These are phyloP conservation scores for Conringia planisiliqua DNA, from an alignment of 345 rosid genomes.

Conservation along the genomic window DNA sequence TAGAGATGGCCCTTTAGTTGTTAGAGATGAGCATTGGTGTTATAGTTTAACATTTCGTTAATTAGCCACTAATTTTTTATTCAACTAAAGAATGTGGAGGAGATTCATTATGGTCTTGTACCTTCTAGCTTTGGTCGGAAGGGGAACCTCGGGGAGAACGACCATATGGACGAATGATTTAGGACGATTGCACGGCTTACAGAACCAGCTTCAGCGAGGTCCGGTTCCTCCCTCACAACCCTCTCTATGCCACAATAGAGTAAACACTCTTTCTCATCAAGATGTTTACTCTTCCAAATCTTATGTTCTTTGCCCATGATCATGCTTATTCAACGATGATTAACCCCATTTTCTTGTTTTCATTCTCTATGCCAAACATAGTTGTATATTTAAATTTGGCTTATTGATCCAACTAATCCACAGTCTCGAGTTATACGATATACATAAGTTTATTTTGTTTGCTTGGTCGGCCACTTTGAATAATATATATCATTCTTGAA, in stretches of 20 bases:
- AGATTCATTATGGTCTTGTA: not conserved
- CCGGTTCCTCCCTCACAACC: slow-evolving; percentile 67
- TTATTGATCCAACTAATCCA: not conserved
- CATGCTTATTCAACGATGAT: not conserved
- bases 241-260: slow-evolving; percentile 53
- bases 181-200: not conserved
- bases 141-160: not conserved
- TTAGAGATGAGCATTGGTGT: not conserved
- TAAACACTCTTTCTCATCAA: slow-evolving; percentile 19
- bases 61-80: not conserved
- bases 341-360: not conserved
- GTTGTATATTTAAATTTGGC: slow-evolving; percentile 4
- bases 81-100: slow-evolving; percentile 26
- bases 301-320: slow-evolving; percentile 42
- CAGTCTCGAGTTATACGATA: not conserved
- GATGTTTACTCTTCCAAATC: slow-evolving; percentile 16
- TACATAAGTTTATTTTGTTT: not conserved
- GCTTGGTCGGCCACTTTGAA: not conserved
- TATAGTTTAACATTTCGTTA: not conserved
- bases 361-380: not conserved
- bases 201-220: slow-evolving; percentile 45
- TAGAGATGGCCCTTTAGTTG: not conserved
- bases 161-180: not conserved
- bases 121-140: slow-evolving; percentile 10
- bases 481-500: not conserved